These are phyloP conservation scores for Paecilomyces formosus DNA, from an alignment of 2,329 filamentous ascomycete genomes.

Conservation along the genomic window DNA sequence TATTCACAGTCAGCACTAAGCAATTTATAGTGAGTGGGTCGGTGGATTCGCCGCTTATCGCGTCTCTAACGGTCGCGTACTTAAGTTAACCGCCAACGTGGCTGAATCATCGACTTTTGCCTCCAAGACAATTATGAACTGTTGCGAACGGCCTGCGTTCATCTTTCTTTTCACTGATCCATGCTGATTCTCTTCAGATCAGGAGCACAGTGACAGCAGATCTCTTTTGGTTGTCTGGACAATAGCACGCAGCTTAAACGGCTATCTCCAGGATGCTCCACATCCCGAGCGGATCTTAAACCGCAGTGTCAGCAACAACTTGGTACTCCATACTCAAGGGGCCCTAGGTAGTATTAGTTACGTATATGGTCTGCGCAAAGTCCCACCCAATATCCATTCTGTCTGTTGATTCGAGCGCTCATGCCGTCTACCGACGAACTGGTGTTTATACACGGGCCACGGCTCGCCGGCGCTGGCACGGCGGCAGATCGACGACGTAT, in stretches of 20 bases:
- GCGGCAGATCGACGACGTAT: constrained; percentile 6
- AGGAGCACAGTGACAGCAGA: neutral
- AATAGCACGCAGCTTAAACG: neutral
- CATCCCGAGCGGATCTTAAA: neutral
- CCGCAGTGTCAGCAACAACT: neutral
- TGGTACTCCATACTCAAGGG: neutral
- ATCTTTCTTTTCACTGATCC: too few species aligned
- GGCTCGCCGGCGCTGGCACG: constrained; percentile 6
- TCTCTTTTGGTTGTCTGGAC: neutral
- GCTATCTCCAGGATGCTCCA: neutral
- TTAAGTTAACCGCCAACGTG: too few species aligned
- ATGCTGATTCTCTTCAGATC: neutral
- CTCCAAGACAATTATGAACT: too few species aligned
- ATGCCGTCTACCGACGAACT: neutral
- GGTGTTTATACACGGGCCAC: constrained; percentile 8
- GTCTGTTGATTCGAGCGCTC: neutral
- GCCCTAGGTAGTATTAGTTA: neutral
- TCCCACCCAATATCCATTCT: neutral
- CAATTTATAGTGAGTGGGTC: too few species aligned
- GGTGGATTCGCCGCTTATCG: too few species aligned
- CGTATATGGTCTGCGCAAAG: neutral
- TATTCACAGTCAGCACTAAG: too few species aligned
- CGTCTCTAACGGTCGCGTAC: too few species aligned
- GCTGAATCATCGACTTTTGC: too few species aligned
- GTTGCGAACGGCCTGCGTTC: too few species aligned